A percentile compares a stretch with the other conserved stretches of the same genome.
Evolutionary conservation across 1,139 yeast genomes (phyloP).

Genomic region (Geotrichum europaeum): DNA sequence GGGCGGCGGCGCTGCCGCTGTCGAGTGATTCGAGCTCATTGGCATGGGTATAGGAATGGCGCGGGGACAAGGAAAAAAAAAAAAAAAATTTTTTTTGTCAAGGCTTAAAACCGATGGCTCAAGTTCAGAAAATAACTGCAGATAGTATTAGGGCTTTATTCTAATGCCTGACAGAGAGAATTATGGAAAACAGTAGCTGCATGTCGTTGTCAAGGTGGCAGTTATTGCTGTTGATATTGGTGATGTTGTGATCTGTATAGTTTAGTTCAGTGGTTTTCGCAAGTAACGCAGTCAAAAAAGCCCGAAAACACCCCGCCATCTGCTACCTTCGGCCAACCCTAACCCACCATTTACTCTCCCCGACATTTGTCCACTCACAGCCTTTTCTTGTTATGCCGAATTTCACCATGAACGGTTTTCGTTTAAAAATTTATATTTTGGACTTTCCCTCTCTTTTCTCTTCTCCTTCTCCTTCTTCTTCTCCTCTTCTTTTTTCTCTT

Average conservation of each 20-base stretch:
- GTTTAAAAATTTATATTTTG: background rate
- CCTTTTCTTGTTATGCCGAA: background rate
- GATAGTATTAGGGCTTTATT: too few relatives aligned
- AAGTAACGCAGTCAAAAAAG: background rate
- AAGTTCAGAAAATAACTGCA: too few relatives aligned
- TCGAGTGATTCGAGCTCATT: background rate
- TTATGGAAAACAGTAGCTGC: too few relatives aligned
- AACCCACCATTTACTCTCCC: constrained; percentile 7
- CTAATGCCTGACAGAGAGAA: too few relatives aligned
- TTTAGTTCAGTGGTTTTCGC: background rate
- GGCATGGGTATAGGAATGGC: background rate
- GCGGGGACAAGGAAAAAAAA: background rate
- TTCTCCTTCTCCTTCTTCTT: background rate
- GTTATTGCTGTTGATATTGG: too few relatives aligned
- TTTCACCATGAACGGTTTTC: background rate
- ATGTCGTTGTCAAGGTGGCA: too few relatives aligned
- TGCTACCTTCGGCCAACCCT: constrained; percentile 1
- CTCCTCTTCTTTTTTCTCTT: background rate
- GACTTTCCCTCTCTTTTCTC: background rate
- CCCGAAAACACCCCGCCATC: constrained; percentile 15
- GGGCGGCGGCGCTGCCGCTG: background rate
- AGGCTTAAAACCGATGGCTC: too few relatives aligned
- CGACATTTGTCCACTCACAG: constrained; percentile 1
- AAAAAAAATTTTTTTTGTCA: background rate
- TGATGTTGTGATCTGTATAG: background rate